Base-by-base conservation (phyloP, 495 filamentous ascomycete genomes). In the Daldinia grandis region DNA sequence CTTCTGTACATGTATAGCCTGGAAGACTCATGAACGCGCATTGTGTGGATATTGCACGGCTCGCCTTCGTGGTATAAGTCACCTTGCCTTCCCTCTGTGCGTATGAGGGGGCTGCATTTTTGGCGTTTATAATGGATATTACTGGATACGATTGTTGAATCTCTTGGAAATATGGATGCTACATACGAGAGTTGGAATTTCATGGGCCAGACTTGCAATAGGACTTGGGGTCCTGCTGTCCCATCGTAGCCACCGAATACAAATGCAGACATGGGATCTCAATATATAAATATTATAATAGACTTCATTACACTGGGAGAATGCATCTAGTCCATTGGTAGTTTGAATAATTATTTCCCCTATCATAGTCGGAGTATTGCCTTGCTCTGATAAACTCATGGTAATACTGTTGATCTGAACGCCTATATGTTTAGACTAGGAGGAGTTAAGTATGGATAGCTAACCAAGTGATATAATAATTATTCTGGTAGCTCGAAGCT, bases 81-180 rank as follows among this genome's bases (percentile, higher is more conserved):
- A 9, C 38, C 49, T 47, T 37, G 28, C 10, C 4, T 44, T 40
- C 19, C 24, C 21, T 38, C 19, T 40, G 25, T 35, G 4, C 19
- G 55, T 57, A 35, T 12, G 62, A 35, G 51, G 33, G 51, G 58
- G 50, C 31, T 72, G 69, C 64, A 72, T 72, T 62, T 63, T 59
- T 55, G 69, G 69, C 63, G 69, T 72, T 72, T 17, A 31, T 38
- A 58, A 44, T 21, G 69, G 58, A 71, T 66, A 54, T 53, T 1
- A 53, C 25, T 30, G 7, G 27, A 17, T 53, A 30, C 49, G 19
- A 47, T 19, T 47, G 42, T 47, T 47, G 17, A 47, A 19, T 24
- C 42, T 19, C 42, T 47, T 24, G 19, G 19, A 47, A 9, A 21
- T 47, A 10, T 47, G 7, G 8, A 19, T 47, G 17, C 42, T 47